These are phyloP conservation scores for Lachnellula cervina DNA, from an alignment of 2,329 filamentous ascomycete genomes.

Conservation along the genomic window DNA sequence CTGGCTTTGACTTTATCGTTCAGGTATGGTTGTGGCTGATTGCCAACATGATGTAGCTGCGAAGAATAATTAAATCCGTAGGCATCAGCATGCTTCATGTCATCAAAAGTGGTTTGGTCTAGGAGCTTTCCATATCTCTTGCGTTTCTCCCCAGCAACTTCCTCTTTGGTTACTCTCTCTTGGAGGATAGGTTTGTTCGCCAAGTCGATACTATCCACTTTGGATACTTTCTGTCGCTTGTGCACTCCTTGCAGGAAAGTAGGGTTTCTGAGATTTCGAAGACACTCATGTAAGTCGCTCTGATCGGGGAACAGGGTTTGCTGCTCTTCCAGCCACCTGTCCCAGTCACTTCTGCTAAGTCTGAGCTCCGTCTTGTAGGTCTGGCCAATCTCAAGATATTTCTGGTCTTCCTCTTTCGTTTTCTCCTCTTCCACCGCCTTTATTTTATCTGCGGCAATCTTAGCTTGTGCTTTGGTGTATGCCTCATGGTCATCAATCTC, in stretches of 20 bases:
- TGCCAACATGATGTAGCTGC: conserved; percentile 51
- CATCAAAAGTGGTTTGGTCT: conserved; percentile 26
- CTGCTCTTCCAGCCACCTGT: conserved; percentile 10
- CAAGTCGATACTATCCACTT: conserved; percentile 15
- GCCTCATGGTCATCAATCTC: conserved; percentile 23
- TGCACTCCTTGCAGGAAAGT: conserved; percentile 5
- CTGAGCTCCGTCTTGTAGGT: conserved; percentile 4
- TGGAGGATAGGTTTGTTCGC: conserved; percentile 19
- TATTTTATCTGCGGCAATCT: conserved; percentile 13
- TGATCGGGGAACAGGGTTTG: neutral
- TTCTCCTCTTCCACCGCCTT: conserved; percentile 15
- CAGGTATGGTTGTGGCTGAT: conserved; percentile 44
- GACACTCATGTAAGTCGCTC: conserved; percentile 6
- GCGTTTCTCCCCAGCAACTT: conserved; percentile 21
- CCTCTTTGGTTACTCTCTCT: conserved; percentile 22
- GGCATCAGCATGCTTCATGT: conserved; percentile 51
- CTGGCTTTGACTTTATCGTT: conserved; percentile 13
- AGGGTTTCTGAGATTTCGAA: conserved; percentile 6
- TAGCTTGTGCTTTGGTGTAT: conserved; percentile 10
- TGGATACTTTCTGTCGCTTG: conserved; percentile 11
- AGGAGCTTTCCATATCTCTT: conserved; percentile 19
- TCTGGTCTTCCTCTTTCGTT: conserved; percentile 14
- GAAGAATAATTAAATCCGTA: conserved; percentile 60
- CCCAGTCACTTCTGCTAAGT: conserved; percentile 10
- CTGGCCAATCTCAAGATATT: conserved; percentile 7